Evolutionary conservation across 371 early-diverging fungal genomes (phyloP), one percentile per base, ranked within the genome.

Genomic region (Mucor irregularis): DNA sequence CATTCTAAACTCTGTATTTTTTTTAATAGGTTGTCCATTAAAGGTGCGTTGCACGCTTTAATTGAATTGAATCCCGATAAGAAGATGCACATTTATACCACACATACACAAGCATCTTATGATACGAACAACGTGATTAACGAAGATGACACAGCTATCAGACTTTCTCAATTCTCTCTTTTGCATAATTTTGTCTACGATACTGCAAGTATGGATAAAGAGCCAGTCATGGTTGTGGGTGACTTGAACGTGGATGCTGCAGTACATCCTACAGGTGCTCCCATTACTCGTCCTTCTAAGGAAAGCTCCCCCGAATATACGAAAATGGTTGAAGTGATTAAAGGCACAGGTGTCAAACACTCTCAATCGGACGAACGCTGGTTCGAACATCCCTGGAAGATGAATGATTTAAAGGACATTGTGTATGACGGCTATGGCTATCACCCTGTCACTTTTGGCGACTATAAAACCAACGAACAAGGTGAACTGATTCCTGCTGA

Each of bases 101-200:
- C 92, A 2, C 93, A 94, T 64, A 85, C 92, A 8, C 94, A 94
- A 71, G 86, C 89, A 14, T 86, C 90, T 14, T 86, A 90, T 53
- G 70, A 69, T 28, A 66, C 61, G 3, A 75, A 65, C n/a, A 66
- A 64, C 22, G 58, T 66, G 35, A 66, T 81, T 17, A 80, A 67
- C n/a, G 77, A 79, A 61, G 82, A 66, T 8, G 85, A 79, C 56
- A 83, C 78, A 5, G 59, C 73, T 30, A 66, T 80, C 16, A 84
- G 92, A 6, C 52, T 88, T 40, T 68, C 74, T 17, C 92, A 91
- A 67, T 68, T 91, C 39, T 55, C 74, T 3, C 61, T 62, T 34
- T 66, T 93, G 26, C 90, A 86, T 47, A 59, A 74, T 13, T 88
- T 92, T 53, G 74, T 92, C 16, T 80, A 82, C 49, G 68, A 64